Percentiles rank a stretch among this genome's conserved stretches.
Evolutionary conservation across 179 eudicot genomes (phyloP).

Genomic region (Vitellaria paradoxa): DNA sequence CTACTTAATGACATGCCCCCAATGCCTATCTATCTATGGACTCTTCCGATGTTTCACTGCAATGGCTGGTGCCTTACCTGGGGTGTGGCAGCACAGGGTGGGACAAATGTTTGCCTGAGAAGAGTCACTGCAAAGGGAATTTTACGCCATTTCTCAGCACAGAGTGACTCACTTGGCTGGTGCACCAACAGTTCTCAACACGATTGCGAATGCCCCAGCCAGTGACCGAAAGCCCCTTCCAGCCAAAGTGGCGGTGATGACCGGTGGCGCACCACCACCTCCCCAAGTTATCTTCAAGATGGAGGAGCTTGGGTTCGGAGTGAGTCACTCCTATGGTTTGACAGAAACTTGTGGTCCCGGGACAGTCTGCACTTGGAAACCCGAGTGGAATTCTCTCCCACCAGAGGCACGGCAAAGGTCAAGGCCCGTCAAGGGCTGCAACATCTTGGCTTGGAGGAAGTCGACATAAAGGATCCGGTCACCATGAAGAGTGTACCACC

Average conservation of each 20-base stretch:
- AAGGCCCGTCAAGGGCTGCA: conserved; percentile 74
- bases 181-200: conserved; percentile 80
- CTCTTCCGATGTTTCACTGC: conserved; percentile 92
- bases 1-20: conserved; percentile 53
- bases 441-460: conserved; percentile 57
- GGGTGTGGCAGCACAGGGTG: conserved; percentile 81
- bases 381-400: conserved; percentile 68
- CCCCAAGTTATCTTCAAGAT: conserved; percentile 54
- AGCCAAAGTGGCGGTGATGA: conserved; percentile 50
- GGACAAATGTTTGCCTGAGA: conserved; percentile 71
- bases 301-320: conserved; percentile 71
- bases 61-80: conserved; percentile 89
- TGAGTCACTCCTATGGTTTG: conserved; percentile 68
- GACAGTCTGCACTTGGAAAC: conserved; percentile 72
- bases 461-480: conserved; percentile 60
- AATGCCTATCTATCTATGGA: conserved; percentile 73
- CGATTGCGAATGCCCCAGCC: conserved; percentile 48
- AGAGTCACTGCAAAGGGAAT: conserved; percentile 50
- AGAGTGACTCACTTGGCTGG: conserved; percentile 69
- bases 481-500: conserved; percentile 70
- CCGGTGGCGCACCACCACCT: conserved; percentile 85
- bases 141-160: conserved; percentile 42
- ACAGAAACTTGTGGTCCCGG: conserved; percentile 85
- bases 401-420: conserved; percentile 41
- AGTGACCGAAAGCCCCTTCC: conserved; percentile 43